Evolutionary conservation across 2,329 filamentous ascomycete genomes (phyloP).

Genomic region (Thyridium curvatum): DNA sequence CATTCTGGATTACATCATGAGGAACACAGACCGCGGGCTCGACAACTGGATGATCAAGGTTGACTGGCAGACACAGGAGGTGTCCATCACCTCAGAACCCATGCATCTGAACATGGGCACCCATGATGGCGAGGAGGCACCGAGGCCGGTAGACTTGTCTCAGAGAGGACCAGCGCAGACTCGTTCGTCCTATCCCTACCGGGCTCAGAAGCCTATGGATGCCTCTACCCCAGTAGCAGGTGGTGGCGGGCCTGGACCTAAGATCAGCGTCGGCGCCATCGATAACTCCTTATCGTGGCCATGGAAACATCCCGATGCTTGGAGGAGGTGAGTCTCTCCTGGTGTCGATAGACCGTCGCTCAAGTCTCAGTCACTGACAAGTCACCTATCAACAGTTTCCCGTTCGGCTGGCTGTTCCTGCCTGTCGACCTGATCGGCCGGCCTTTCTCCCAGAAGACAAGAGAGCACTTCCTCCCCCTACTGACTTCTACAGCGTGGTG

Average conservation of each 20-base stretch:
- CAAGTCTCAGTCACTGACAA: too few relatives aligned
- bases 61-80: slow-evolving; percentile 75
- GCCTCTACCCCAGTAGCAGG: slow-evolving; percentile 48
- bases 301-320: slow-evolving; percentile 96
- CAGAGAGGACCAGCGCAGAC: slow-evolving; percentile 33
- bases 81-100: slow-evolving; percentile 81
- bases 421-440: slow-evolving; percentile 94
- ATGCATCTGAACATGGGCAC: slow-evolving; percentile 58
- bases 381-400: slow-evolving; percentile 72
- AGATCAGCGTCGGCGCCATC: slow-evolving; percentile 81
- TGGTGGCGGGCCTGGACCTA: slow-evolving; percentile 39
- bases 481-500: slow-evolving; percentile 95
- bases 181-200: slow-evolving; percentile 59
- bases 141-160: slow-evolving; percentile 53
- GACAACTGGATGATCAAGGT: slow-evolving; percentile 99
- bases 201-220: slow-evolving; percentile 77
- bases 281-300: slow-evolving; percentile 98
- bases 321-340: slow-evolving; percentile 43
- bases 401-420: slow-evolving; percentile 96
- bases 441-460: slow-evolving; percentile 89
- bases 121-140: slow-evolving; percentile 40
- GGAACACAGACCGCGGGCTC: slow-evolving; percentile 91
- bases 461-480: slow-evolving; percentile 91
- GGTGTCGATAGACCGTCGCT: background rate
- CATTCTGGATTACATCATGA: slow-evolving; percentile 97